Base-by-base conservation (phyloP, 1,284 basidiomycete genomes). In the Hortiboletus rubellus region DNA sequence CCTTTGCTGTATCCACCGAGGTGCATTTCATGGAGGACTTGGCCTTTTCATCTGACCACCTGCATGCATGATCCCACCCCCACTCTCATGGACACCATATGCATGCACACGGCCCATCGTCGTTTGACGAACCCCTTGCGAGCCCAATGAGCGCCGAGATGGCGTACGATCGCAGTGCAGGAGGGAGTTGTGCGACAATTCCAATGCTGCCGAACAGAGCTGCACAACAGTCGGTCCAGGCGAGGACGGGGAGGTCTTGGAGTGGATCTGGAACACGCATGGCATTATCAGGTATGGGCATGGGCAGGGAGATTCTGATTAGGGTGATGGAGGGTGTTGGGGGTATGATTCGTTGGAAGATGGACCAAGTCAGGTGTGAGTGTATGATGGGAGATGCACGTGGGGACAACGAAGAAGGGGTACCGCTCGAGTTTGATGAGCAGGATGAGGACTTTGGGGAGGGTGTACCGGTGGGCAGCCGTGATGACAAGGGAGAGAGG, bases 121-220 rank as follows among this genome's bases (percentile, higher is more conserved):
- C 87, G 0, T 91, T 93, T 65, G 89, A 93, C 68, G 88, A 87
- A 62, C 89, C 89, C 0, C 78, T 93, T 38, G 84, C 85, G 7
- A 86, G 82, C 1, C 91, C 92, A 1, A 79, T 94, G 57, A 76
- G 83, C 6, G 83, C 80, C 1, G 82, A 82, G n/a, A 77, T 92
- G 40, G 85, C 85, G 37, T 77, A 82, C 79, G 2, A 79, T 79
- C 6, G 18, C 77, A 5, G 77, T 77, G 1, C 11, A 27, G 27
- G 36, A 3, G 50, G 75, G 73, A 0, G 79, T 83, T 33, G 61
- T 1, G 60, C 36, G n/a, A 56, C 49, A 41, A 76, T 93, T 1
- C 92, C 92, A 0, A 90, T 91, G 81, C 78, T 91, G 42, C 91
- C 92, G 0, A 92, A 94, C 66, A 68, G 67, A 11, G 66, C 66